Evolutionary conservation across 345 rosid species (phyloP).

Genomic region (Nasturtium officinale): DNA sequence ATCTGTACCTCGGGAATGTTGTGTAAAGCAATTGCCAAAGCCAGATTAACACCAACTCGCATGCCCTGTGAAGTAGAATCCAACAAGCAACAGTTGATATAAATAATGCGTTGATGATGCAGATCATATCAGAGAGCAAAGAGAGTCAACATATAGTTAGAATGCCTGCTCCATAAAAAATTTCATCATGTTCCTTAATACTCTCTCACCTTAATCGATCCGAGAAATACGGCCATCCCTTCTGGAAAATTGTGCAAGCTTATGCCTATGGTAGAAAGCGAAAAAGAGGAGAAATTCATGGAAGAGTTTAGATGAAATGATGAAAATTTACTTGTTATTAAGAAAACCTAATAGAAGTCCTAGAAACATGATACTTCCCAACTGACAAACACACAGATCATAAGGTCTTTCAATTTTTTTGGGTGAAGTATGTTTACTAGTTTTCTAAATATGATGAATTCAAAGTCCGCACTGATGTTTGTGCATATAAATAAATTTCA

Average conservation of each 20-base stretch:
- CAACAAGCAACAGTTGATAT: conserved; percentile 25
- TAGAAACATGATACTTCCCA: neutral
- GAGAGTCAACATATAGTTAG: neutral
- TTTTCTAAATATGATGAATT: conserved; percentile 8
- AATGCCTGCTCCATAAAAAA: neutral
- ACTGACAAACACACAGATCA: conserved; percentile 8
- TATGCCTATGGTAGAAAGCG: conserved; percentile 61
- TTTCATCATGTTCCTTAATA: conserved; percentile 6
- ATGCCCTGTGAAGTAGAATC: conserved; percentile 63
- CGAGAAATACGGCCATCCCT: conserved; percentile 99
- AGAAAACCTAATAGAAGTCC: neutral
- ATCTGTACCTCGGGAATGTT: conserved; percentile 92
- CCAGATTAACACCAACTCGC: conserved; percentile 92
- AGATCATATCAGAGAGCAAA: conserved; percentile 2
- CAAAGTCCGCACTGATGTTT: neutral
- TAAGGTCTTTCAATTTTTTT: neutral
- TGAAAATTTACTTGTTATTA: neutral
- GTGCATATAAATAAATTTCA: neutral
- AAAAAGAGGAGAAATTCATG: conserved; percentile 12
- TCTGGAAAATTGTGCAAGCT: conserved; percentile 99
- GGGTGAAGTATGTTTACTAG: conserved; percentile 3
- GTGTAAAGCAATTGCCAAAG: conserved; percentile 95
- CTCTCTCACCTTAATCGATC: conserved; percentile 79
- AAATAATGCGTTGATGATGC: conserved; percentile 19
- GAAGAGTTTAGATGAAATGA: neutral